phyloP scores from a whole-genome alignment of 352 stramenopile genomes.

The Phytophthora pisi region DNA sequence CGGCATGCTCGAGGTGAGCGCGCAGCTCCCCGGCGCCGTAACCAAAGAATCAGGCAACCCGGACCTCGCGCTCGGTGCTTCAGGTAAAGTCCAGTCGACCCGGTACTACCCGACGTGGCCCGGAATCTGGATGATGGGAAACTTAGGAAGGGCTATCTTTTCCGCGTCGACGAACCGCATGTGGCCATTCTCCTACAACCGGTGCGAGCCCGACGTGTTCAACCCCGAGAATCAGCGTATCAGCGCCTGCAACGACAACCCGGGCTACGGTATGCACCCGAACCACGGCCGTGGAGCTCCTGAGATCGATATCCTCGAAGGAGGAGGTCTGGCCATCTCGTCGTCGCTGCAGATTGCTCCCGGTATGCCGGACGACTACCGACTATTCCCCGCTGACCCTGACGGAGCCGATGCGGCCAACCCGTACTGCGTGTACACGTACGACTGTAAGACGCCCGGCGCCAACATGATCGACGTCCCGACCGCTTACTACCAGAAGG shows the following conservation, averaged over 20 bases:
- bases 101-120: conserved; percentile 91
- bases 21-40: conserved; percentile 84
- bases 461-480: conserved; percentile 58
- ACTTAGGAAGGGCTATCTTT: conserved; percentile 95
- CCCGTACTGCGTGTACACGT: conserved; percentile 52
- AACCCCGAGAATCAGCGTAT: conserved; percentile 69
- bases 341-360: conserved; percentile 90
- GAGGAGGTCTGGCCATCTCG: conserved; percentile 79
- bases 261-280: conserved; percentile 91
- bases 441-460: conserved; percentile 50
- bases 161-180: conserved; percentile 93
- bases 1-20: conserved; percentile 93
- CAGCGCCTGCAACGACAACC: conserved; percentile 88
- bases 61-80: conserved; percentile 46
- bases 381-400: conserved; percentile 52
- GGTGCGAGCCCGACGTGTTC: conserved; percentile 78
- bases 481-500: conserved; percentile 44
- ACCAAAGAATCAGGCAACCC: conserved; percentile 54
- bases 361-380: conserved; percentile 65
- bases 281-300: conserved; percentile 88
- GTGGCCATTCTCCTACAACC: conserved; percentile 96
- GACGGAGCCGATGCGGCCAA: conserved; percentile 26
- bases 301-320: conserved; percentile 96
- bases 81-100: conserved; percentile 54
- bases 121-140: conserved; percentile 96